These are phyloP conservation scores for Pseudocercospora cruenta DNA, from an alignment of 2,329 filamentous ascomycete species.

Conservation along the genomic window DNA sequence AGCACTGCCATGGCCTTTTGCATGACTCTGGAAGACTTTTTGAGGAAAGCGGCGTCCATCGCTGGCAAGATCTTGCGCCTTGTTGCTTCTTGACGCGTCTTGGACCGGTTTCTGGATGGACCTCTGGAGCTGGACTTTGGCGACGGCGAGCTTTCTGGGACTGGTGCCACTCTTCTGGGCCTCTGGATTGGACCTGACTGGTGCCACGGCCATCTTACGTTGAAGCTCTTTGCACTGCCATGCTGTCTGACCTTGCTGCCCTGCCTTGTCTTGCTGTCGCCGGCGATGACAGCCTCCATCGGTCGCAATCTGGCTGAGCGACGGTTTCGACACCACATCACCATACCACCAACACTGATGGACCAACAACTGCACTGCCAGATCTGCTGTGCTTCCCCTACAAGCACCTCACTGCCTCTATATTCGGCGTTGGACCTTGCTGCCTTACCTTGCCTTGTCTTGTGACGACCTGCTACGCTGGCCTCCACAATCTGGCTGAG, in stretches of 20 bases:
- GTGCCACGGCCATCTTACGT: background rate
- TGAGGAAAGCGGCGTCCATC: background rate
- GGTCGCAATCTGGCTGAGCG: conserved; percentile 1
- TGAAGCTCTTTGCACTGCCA: background rate
- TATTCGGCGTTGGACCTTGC: background rate
- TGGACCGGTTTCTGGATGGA: background rate
- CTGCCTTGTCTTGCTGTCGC: background rate
- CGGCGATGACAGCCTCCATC: background rate
- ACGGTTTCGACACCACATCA: background rate
- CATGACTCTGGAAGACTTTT: background rate
- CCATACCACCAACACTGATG: too few species aligned
- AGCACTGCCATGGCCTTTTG: background rate
- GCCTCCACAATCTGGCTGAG: background rate
- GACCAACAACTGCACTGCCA: background rate
- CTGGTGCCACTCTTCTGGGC: background rate
- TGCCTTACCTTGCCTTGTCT: background rate
- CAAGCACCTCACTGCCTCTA: background rate
- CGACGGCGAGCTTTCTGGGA: background rate
- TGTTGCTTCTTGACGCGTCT: background rate
- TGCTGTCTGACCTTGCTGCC: background rate
- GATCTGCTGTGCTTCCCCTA: background rate
- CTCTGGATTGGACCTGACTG: background rate
- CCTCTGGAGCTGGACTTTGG: background rate
- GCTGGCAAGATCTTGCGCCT: conserved; percentile 5
- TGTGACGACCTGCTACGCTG: too few species aligned